These are phyloP conservation scores for Guillardia theta DNA, from an alignment of 78 protist genomes.

Conservation along the genomic window DNA sequence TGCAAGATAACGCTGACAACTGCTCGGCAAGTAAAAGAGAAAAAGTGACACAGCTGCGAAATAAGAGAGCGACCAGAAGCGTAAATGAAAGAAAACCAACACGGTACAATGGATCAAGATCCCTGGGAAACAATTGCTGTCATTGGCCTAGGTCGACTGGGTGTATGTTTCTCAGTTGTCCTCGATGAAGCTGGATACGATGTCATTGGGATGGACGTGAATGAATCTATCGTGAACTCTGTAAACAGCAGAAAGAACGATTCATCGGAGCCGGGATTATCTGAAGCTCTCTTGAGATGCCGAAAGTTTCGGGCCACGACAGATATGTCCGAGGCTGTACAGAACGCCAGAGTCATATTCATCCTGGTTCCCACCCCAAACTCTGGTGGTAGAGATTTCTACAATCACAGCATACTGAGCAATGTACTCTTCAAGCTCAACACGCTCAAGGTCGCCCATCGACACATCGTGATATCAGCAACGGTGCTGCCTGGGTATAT, in stretches of 20 bases:
- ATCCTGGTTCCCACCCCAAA: constrained; percentile 8
- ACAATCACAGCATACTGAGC: not conserved
- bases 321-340: not conserved
- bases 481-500: not conserved
- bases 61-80: too few species aligned
- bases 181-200: not conserved
- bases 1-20: too few species aligned
- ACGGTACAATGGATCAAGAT: not conserved
- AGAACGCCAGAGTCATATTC: not conserved
- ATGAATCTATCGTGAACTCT: not conserved
- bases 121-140: not conserved
- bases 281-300: not conserved
- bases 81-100: not conserved
- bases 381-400: constrained; percentile 8
- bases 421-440: not conserved
- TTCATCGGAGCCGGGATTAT: not conserved
- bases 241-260: not conserved
- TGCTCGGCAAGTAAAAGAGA: too few species aligned
- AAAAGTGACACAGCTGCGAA: too few species aligned
- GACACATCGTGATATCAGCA: not conserved
- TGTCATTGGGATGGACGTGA: constrained; percentile 21
- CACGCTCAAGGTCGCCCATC: not conserved
- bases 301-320: not conserved
- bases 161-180: not conserved
- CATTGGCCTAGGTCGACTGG: constrained; percentile 11